These are phyloP conservation scores for Magnaporthiopsis rhizophila DNA, from an alignment of 2,329 filamentous ascomycete species.

Conservation along the genomic window DNA sequence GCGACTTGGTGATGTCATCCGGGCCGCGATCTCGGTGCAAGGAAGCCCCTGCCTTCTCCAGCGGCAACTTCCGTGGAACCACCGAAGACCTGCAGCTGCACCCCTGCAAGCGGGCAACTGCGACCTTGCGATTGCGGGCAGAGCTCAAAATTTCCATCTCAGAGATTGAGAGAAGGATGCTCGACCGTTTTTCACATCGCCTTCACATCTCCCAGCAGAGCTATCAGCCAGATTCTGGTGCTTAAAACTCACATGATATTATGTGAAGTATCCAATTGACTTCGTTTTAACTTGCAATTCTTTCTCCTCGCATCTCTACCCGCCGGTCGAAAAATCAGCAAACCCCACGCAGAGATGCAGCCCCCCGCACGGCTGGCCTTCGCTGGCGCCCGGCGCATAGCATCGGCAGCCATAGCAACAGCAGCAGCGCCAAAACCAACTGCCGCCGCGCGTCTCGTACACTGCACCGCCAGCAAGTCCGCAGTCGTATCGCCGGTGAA, in stretches of 20 bases:
- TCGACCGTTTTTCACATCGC: background rate
- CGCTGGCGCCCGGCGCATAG: conserved; percentile 9
- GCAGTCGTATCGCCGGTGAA: conserved; percentile 45
- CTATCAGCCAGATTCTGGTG: background rate
- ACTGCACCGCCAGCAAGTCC: conserved; percentile 1
- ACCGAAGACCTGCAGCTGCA: background rate
- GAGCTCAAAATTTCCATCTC: background rate
- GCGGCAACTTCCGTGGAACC: background rate
- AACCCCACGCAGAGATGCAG: conserved; percentile 28
- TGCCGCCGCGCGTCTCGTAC: background rate
- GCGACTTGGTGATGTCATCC: background rate
- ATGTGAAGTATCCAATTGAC: background rate
- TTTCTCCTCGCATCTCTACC: background rate
- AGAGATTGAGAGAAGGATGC: background rate
- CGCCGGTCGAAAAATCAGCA: background rate
- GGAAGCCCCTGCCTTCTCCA: background rate
- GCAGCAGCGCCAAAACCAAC: background rate
- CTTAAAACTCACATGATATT: background rate
- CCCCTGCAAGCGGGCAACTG: background rate
- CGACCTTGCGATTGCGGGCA: background rate
- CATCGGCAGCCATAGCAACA: background rate
- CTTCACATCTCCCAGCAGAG: background rate
- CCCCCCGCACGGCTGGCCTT: conserved; percentile 30
- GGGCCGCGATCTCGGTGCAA: background rate
- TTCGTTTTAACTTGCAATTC: background rate